Base-by-base conservation (phyloP, 148 eudicot species). In the Tetragonia tetragonoides region DNA sequence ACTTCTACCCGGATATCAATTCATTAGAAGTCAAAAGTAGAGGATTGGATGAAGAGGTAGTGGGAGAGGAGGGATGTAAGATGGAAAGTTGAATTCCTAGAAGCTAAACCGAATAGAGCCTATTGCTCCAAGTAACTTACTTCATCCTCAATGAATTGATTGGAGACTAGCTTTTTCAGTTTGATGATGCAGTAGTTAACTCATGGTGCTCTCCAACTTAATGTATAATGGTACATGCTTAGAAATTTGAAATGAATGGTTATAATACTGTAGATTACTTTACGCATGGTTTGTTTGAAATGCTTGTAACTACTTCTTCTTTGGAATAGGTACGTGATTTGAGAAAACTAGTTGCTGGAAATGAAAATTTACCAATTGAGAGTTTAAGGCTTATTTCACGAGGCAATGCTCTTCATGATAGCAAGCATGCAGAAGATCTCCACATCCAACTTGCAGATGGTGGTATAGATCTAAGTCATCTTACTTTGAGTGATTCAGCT, bases 351-450 rank as follows among this genome's bases (percentile, higher is more conserved):
- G 79, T 94, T 86, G 93, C 93, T 53, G 90, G 75, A 51, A 84
- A 76, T 74, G 75, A 83, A 56, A 79, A 74, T 41, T 75, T 88
- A 44, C 93, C 93, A 20, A 54, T 85, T 47, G 93, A 89, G 40
- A 86, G 81, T 61, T 80, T 94, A 84, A 92, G 86, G 82, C 94
- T 94, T 78, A 84, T 94, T 81, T 85, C 78, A 20, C 83, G 80
- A 46, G 98, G 98, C 53, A 89, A 80, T 69, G 93, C 93, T 68
- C 84, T 94, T 87, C 86, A 82, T 77, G 98, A 92, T 83, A 85
- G 78, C 81, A 79, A 83, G 77, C 77, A 83, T 72, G 88, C 89
- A 73, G 86, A 87, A 49, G 93, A 89, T 73, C 66, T 76, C 56
- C 65, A 46, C 34, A 62, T 90, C 80, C 83, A 84, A 72, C 89